phyloP scores from a whole-genome alignment of 2,329 filamentous ascomycete genomes.

The Torrubiellomyces zombiae region DNA sequence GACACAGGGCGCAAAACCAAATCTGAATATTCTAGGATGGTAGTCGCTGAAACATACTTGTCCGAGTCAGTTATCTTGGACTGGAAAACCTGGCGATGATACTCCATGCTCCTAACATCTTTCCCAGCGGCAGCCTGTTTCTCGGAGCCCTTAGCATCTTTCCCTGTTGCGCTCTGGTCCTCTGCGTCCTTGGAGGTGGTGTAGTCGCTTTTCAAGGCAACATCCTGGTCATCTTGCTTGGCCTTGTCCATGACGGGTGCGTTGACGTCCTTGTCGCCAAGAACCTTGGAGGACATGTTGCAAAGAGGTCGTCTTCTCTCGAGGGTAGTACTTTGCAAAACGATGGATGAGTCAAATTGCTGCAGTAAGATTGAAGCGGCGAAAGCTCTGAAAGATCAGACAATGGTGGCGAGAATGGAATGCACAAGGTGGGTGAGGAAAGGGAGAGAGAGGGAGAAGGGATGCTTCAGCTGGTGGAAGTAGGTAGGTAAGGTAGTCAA shows the following conservation, averaged over 20 bases:
- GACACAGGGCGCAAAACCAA: not conserved
- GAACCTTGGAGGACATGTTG: conserved; percentile 41
- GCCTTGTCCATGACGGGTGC: conserved; percentile 21
- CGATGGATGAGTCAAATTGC: no score
- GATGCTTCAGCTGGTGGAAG: no score
- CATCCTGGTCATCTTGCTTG: conserved; percentile 1
- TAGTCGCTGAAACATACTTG: no score
- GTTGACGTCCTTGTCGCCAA: conserved; percentile 52
- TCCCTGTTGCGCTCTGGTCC: no score
- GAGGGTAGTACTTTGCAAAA: not conserved
- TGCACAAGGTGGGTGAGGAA: conserved; percentile 1
- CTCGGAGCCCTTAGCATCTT: no score
- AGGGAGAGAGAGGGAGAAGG: no score
- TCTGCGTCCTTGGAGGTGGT: no score
- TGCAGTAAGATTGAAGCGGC: no score
- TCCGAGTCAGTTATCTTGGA: conserved; percentile 42
- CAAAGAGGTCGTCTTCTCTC: conserved; percentile 17
- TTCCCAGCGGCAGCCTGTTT: conserved; percentile 17
- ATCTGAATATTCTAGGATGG: not conserved
- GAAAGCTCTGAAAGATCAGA: no score
- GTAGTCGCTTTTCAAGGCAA: no score
- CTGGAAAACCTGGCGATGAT: conserved; percentile 60
- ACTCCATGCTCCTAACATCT: conserved; percentile 54
- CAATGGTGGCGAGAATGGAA: no score
- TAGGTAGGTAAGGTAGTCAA: no score